phyloP scores from a whole-genome alignment of 257 asterid genomes.

The Solanum medicagineum region DNA sequence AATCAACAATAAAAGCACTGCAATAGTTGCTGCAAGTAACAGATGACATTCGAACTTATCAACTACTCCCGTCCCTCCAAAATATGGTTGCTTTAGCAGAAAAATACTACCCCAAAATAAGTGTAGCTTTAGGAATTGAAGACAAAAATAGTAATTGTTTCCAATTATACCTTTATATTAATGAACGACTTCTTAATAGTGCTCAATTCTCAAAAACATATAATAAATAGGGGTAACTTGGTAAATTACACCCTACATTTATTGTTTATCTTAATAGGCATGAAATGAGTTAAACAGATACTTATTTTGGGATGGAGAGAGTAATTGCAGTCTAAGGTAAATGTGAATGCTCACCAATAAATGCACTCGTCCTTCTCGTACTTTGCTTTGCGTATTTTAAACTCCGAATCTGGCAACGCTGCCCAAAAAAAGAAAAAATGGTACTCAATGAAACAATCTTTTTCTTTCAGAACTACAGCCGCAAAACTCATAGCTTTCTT shows the following conservation, averaged over 20 bases:
- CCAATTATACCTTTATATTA: background rate
- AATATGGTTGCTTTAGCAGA: background rate
- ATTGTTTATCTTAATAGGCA: background rate
- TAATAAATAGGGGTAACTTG: background rate
- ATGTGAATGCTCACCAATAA: slow-evolving; percentile 44
- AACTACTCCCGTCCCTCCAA: background rate
- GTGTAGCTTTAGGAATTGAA: background rate
- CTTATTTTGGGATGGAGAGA: background rate
- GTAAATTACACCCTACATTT: background rate
- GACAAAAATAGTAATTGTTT: background rate
- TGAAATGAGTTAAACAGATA: background rate
- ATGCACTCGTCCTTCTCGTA: slow-evolving; percentile 32
- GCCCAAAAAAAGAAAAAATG: slow-evolving; percentile 12
- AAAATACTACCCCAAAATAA: background rate
- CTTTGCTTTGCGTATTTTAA: slow-evolving; percentile 16
- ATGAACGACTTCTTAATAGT: background rate
- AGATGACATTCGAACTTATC: background rate
- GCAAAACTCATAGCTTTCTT: background rate
- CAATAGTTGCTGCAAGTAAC: slow-evolving; percentile 61
- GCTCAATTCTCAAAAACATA: background rate
- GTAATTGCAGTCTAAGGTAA: background rate
- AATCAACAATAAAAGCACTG: slow-evolving; percentile 56
- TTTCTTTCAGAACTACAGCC: background rate
- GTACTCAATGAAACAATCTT: background rate
- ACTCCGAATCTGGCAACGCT: slow-evolving; percentile 42